Base-by-base conservation (phyloP, 1,139 yeast genomes). In the Saccharomycopsis hybrid region DNA sequence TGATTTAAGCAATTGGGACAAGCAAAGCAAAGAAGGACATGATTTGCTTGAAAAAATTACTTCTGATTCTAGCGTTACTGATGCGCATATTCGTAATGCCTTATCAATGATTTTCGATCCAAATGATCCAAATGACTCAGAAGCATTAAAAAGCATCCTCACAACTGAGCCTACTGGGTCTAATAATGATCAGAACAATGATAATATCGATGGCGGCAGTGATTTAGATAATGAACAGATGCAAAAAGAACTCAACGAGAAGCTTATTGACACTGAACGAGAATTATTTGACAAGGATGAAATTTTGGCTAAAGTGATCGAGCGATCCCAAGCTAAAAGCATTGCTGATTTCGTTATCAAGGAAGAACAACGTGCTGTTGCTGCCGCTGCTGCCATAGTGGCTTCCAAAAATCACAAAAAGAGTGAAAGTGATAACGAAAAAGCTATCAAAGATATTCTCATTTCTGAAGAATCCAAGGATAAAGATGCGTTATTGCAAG, bases 11-110 rank as follows among this genome's bases (percentile, higher is more conserved):
- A 9, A 29, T 18, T 48, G 47, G 51, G 40, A 44, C 28, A 25
- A 38, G 13, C 47, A 44, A 35, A 41, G 35, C 32, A 39, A 49
- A 32, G 51, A 48, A 18, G 49, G 50, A 1, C 54, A 54, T 29
- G 48, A 51, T 4, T 55, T 59, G 2, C 37, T 59, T 31, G 53
- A 51, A 18, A 58, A 56, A 35, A 46, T 62, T 18, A 50, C 51
- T 8, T 46, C 52, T 27, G 64, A 62, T 45, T 49, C 59, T 28
- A 54, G 50, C n/a, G 36, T 43, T 3, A 60, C 63, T 2, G 62
- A 59, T 27, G 29, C 31, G 3, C 58, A 60, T 30, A 58, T 57
- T 47, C 47, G 51, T 5, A 50, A 25, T 37, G 24, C 27, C 7
- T 33, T 50, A 24, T 8, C 39, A 3, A 28, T n/a, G 28, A 45